phyloP scores from a whole-genome alignment of 257 asterid species.

The Capsicum chinense region DNA sequence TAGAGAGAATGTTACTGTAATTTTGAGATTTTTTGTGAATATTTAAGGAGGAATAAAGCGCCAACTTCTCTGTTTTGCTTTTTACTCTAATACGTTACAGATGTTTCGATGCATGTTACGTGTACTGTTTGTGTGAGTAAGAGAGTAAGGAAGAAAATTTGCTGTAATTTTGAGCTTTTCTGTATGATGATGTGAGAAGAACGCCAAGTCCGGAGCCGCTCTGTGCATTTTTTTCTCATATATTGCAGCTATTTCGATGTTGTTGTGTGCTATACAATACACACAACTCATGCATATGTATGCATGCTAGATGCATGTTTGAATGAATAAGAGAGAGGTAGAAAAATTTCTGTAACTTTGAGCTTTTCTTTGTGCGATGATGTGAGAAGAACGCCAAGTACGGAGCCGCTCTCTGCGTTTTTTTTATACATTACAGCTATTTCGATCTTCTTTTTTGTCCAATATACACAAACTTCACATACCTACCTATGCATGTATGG shows the following conservation, averaged over 20 bases:
- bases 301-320: not conserved
- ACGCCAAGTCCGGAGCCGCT: not conserved
- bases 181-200: not conserved
- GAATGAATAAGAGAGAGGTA: too few species aligned
- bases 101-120: not conserved
- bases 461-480: not conserved
- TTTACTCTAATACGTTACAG: not conserved
- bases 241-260: conserved; percentile 1
- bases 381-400: conserved; percentile 13
- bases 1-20: not conserved
- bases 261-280: not conserved
- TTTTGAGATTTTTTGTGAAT: not conserved
- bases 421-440: not conserved
- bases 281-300: not conserved
- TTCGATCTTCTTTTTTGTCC: not conserved
- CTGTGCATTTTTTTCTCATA: not conserved
- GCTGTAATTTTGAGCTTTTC: not conserved
- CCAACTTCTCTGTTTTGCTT: not conserved
- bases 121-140: too few species aligned
- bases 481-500: not conserved
- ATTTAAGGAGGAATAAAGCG: not conserved
- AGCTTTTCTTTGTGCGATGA: not conserved
- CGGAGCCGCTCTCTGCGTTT: not conserved
- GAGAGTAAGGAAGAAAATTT: not conserved
- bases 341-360: too few species aligned